Evolutionary conservation across 768 basidiomycete species (phyloP).

Genomic region (Mycena pura): DNA sequence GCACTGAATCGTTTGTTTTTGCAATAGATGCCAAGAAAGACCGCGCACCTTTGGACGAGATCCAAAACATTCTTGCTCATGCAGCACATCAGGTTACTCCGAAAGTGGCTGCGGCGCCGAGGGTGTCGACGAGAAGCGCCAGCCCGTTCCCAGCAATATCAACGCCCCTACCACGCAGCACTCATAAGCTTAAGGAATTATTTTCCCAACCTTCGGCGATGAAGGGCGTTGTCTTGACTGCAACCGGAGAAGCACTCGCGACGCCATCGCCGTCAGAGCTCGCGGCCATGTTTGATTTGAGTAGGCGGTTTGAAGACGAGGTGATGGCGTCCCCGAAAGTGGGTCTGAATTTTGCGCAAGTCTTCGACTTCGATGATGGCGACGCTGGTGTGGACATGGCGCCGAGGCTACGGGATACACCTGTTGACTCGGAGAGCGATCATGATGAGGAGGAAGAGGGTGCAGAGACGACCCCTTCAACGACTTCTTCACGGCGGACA

Average conservation of each 20-base stretch:
- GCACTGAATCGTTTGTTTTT: constrained; percentile 6
- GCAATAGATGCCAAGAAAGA: constrained; percentile 34
- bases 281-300: constrained; percentile 62
- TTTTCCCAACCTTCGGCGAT: constrained; percentile 58
- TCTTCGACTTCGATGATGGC: constrained; percentile 71
- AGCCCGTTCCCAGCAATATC: constrained; percentile 40
- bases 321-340: constrained; percentile 64
- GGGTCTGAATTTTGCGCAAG: constrained; percentile 77
- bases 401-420: constrained; percentile 30
- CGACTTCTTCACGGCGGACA: not conserved
- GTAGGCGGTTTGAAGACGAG: constrained; percentile 26
- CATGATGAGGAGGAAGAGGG: constrained; percentile 21
- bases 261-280: constrained; percentile 77
- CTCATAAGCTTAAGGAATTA: constrained; percentile 34
- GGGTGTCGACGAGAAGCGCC: constrained; percentile 22
- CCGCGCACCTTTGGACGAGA: constrained; percentile 71
- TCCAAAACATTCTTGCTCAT: constrained; percentile 65
- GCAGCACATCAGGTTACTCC: constrained; percentile 26
- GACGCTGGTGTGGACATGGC: constrained; percentile 40
- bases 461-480: not conserved
- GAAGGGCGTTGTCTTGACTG: constrained; percentile 81
- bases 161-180: constrained; percentile 58
- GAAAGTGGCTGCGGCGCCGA: constrained; percentile 40
- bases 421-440: constrained; percentile 27
- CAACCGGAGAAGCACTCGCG: constrained; percentile 74